Evolutionary conservation across 768 basidiomycete genomes (phyloP), one percentile per base, ranked within the genome.

Genomic region (Tricholoma saponaceum): DNA sequence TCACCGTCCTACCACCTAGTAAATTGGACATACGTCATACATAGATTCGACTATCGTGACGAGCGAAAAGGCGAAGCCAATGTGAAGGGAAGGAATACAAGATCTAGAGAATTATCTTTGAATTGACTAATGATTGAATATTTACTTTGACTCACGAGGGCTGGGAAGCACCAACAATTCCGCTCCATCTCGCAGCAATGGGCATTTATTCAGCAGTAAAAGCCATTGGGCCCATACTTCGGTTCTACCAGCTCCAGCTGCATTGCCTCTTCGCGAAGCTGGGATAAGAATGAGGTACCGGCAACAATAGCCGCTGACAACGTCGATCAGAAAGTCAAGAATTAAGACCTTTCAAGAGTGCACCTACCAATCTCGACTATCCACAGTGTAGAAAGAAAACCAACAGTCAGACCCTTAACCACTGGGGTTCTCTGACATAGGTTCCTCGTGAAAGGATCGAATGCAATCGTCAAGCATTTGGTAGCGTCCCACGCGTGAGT

Each of bases 301-400:
- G 55, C 6, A 23, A 65, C 32, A 3, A 62, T 54, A 22, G 54
- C 44, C 43, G 43, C 61, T 62, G 47, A 23, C 23, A 9, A 52
- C 20, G 14, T 16, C 13, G 5, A 26, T 14, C 5, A 12, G 3
- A 26, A 26, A 5, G 46, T 13, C 23, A 25, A 26, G 2, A 16
- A 26, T 25, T 4, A 8, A 47, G 23, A 33, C 25, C n/a, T 1
- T 30, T 26, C 37, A 18, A 9, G 7, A n/a, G 20, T 51, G 13
- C 23, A 58, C 61, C 1, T 30, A 60, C 64, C 58, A 14, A 65
- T 60, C 33, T 65, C 59, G 13, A 62, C 57, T 16, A 62, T 51
- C 59, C 64, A 65, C 35, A 61, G 55, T 33, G 58, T 32, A 9
- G 55, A 44, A 35, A 61, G 62, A 50, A 58, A 54, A 16, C 58